These are phyloP conservation scores for Vishniacozyma victoriae DNA, from an alignment of 768 basidiomycete genomes.

Conservation along the genomic window DNA sequence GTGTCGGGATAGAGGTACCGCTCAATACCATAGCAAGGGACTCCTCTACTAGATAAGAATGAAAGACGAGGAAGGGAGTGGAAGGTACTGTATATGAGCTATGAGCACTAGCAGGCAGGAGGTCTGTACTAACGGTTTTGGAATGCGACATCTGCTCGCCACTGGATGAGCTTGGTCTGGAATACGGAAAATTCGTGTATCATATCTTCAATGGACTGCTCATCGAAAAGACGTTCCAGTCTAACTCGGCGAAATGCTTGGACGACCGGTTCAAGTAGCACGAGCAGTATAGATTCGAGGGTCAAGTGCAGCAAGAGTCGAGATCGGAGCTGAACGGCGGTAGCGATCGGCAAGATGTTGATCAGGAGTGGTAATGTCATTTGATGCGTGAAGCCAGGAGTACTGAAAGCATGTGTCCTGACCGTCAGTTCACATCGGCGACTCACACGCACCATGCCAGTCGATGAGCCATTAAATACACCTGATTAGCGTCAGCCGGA, in stretches of 20 bases:
- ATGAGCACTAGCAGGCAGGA: neutral
- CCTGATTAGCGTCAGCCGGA: neutral
- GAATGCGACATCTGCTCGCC: neutral
- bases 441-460: neutral
- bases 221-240: neutral
- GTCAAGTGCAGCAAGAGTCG: neutral
- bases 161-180: neutral
- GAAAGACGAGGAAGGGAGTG: neutral
- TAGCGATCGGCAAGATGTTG: neutral
- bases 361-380: neutral
- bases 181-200: no score
- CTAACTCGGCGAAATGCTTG: neutral
- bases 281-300: no score
- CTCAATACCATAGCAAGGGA: neutral
- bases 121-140: neutral
- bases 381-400: neutral
- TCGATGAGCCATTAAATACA: neutral
- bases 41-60: neutral
- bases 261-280: no score
- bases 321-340: neutral
- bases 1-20: neutral
- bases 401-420: neutral
- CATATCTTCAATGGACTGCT: no score
- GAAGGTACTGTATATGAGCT: neutral
- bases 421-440: neutral